Percentiles rank a stretch among this genome's conserved stretches.
Conservation (phyloP, 164 flowering plant genomes). For the Stephania cephalantha region DNA sequence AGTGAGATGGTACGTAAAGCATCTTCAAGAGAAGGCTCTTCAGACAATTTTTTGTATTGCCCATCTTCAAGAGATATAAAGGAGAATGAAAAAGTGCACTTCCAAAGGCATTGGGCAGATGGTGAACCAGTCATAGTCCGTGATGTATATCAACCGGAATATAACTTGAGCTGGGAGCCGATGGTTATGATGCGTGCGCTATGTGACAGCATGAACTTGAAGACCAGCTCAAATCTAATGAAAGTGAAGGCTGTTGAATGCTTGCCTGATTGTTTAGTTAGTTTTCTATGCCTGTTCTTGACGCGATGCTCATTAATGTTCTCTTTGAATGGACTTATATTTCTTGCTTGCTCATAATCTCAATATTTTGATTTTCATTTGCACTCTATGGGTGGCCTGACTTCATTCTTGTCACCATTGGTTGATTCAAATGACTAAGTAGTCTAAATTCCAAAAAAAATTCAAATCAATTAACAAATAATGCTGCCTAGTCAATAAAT, state of each 20-base stretch:
- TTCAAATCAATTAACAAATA: no score
- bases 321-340: not conserved
- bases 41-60: slow-evolving; percentile 56
- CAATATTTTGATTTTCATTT: not conserved
- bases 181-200: slow-evolving; percentile 88
- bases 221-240: slow-evolving; percentile 32
- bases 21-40: slow-evolving; percentile 40
- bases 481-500: no score
- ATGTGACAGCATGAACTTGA: slow-evolving; percentile 33
- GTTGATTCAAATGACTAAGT: not conserved
- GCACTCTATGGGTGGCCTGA: not conserved
- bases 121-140: slow-evolving; percentile 88
- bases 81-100: slow-evolving; percentile 33
- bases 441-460: no score
- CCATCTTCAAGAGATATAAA: slow-evolving; percentile 36
- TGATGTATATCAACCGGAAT: slow-evolving; percentile 44
- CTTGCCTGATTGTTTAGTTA: slow-evolving; percentile 64
- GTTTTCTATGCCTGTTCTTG: not conserved
- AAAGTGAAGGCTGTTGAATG: slow-evolving; percentile 76
- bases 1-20: slow-evolving; percentile 29
- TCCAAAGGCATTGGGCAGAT: slow-evolving; percentile 56
- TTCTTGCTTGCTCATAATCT: not conserved
- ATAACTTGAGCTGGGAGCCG: slow-evolving; percentile 92
- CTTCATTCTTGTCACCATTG: not conserved
- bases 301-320: not conserved